These are phyloP conservation scores for Hymenoscyphus albidus DNA, from an alignment of 2,329 filamentous ascomycete genomes.

Conservation along the genomic window DNA sequence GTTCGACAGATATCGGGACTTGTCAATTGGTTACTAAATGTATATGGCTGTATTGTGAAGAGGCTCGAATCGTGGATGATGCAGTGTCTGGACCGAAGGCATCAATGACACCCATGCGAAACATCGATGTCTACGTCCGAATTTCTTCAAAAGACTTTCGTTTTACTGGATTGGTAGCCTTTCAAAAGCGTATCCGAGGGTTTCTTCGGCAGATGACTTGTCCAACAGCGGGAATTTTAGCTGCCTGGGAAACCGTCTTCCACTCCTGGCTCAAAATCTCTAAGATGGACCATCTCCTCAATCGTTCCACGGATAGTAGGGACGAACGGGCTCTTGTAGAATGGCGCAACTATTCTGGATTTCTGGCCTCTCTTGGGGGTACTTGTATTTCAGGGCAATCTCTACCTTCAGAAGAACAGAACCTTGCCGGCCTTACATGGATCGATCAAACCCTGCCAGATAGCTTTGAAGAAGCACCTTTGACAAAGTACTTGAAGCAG, in stretches of 20 bases:
- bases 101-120: conserved; percentile 52
- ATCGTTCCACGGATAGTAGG: conserved; percentile 45
- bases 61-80: conserved; percentile 52
- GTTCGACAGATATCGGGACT: conserved; percentile 61
- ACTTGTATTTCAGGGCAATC: conserved; percentile 60
- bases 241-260: conserved; percentile 64
- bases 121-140: conserved; percentile 57
- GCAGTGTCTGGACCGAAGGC: conserved; percentile 38
- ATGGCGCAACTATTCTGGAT: conserved; percentile 67
- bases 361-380: conserved; percentile 63
- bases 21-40: conserved; percentile 62
- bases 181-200: conserved; percentile 61
- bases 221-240: conserved; percentile 62
- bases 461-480: conserved; percentile 55
- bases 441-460: conserved; percentile 55
- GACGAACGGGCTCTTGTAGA: conserved; percentile 56
- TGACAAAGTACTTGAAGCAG: conserved; percentile 57
- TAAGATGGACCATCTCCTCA: conserved; percentile 52
- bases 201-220: conserved; percentile 57
- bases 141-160: conserved; percentile 61
- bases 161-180: conserved; percentile 65
- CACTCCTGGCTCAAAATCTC: conserved; percentile 62
- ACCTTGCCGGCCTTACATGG: conserved; percentile 56
- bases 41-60: conserved; percentile 59
- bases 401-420: conserved; percentile 51